Evolutionary conservation across 495 filamentous ascomycete genomes (phyloP), one percentile per base, ranked within the genome.

Genomic region (Lophium mytilinum): DNA sequence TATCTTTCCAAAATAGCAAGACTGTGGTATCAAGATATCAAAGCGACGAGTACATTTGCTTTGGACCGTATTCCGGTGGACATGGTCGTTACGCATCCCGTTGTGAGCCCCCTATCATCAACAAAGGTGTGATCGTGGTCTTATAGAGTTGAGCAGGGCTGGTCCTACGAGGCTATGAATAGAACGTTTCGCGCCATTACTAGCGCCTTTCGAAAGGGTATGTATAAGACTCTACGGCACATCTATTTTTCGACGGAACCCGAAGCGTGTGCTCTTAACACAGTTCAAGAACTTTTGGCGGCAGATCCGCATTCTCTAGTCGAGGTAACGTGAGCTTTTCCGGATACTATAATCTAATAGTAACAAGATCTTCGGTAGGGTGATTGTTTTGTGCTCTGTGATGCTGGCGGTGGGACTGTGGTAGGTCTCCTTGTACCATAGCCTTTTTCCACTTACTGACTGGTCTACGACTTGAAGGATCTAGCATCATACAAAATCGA

Each of bases 81-180:
- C 48, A 56, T 72, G 40, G 61, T 69, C 0, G 59, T 72, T 24
- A 71, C 68, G 5, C 69, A 72, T 63, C 70, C 70, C 12, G 70
- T 64, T 8, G 68, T 68, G 65, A 50, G 62, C 53, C n/a, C n/a
- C n/a, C n/a, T n/a, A n/a, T n/a, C n/a, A n/a, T 35, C 5, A 50
- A 6, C 39, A 18, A 14, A 53, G 9, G 21, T 8, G 36, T 46
- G 46, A 1, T 18, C 3, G 37, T 19, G 19, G 19, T 42, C 39
- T 19, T 15, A 30, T 17, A 53, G 34, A 46, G 47, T 9, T 1
- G 15, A 10, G n/a, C 19, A 69, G 68, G 60, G 62, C 48, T 72
- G 70, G 70, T 58, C 56, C 3, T 65, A 69, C 24, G 58, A 66
- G 19, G 70, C 70, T 5, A 50, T 67, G 14, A 72, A 72, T 58